A percentile compares a stretch with the other conserved stretches of the same genome.
Conservation (phyloP, 768 basidiomycete genomes). For the Trametes coccinea region DNA sequence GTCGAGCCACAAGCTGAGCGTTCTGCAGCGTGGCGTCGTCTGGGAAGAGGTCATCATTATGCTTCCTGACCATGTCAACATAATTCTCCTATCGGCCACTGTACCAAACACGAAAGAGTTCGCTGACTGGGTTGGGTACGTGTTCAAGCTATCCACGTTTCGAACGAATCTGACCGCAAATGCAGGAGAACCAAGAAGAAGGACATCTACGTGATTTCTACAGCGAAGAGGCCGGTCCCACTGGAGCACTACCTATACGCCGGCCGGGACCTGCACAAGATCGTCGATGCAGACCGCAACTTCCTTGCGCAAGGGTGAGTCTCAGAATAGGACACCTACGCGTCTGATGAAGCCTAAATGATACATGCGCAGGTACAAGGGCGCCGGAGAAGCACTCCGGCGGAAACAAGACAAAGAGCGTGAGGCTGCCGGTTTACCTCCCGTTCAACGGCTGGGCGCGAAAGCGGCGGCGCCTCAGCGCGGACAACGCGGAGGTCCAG, state of each 20-base stretch:
- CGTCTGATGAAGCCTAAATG: background rate
- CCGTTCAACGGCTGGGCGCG: conserved; percentile 82
- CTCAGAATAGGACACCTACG: background rate
- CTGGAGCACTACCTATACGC: conserved; percentile 97
- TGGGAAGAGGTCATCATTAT: conserved; percentile 99
- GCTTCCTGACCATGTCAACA: conserved; percentile 98
- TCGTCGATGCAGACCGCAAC: conserved; percentile 79
- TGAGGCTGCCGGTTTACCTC: conserved; percentile 89
- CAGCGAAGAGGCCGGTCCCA: conserved; percentile 93
- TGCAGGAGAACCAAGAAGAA: conserved; percentile 96
- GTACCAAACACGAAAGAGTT: conserved; percentile 98
- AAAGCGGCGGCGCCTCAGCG: conserved; percentile 62
- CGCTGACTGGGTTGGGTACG: conserved; percentile 98
- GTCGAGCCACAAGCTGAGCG: background rate
- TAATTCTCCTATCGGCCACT: conserved; percentile 94
- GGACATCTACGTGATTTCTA: conserved; percentile 98
- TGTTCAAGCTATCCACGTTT: background rate
- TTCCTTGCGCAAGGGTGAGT: conserved; percentile 72
- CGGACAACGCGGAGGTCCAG: conserved; percentile 44
- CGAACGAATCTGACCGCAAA: background rate
- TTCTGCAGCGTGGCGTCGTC: conserved; percentile 90
- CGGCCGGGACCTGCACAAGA: conserved; percentile 89
- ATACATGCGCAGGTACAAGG: conserved; percentile 66
- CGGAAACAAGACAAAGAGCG: conserved; percentile 98
- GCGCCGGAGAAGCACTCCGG: conserved; percentile 82